These are phyloP conservation scores for Wallacemonas collosoma DNA, from an alignment of 208 protist genomes.

Conservation along the genomic window DNA sequence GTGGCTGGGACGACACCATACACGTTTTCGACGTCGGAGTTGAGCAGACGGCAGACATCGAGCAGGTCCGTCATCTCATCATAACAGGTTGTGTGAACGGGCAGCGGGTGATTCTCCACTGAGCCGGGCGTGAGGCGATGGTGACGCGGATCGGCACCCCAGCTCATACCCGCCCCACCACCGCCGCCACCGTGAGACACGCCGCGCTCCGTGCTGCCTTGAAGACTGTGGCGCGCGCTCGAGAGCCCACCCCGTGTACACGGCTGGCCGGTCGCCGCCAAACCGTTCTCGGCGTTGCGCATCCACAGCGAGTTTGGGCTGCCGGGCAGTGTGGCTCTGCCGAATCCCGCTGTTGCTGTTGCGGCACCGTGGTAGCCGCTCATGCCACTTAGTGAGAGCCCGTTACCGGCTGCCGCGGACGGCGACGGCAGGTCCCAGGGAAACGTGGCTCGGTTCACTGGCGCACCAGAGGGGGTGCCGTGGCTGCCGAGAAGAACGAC, in stretches of 20 bases:
- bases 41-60: slow-evolving; percentile 35
- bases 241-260: too few species aligned
- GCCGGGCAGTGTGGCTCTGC: not conserved
- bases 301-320: not conserved
- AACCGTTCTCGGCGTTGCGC: slow-evolving; percentile 7
- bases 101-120: slow-evolving; percentile 4
- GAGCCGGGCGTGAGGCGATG: not conserved
- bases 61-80: slow-evolving; percentile 29
- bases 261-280: not conserved
- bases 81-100: not conserved
- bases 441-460: not conserved
- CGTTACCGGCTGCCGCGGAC: not conserved
- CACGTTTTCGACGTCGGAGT: slow-evolving; percentile 42
- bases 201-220: not conserved
- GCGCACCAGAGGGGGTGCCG: not conserved
- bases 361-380: too few species aligned
- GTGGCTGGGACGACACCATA: slow-evolving; percentile 21
- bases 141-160: not conserved
- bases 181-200: not conserved
- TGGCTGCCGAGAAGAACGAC: not conserved
- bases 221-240: too few species aligned
- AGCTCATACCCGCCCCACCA: not conserved
- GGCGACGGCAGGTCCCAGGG: not conserved
- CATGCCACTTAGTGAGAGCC: too few species aligned
- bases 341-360: too few species aligned